Base-by-base conservation (phyloP, 129 eudicot genomes). In the Flaveria linearis region DNA sequence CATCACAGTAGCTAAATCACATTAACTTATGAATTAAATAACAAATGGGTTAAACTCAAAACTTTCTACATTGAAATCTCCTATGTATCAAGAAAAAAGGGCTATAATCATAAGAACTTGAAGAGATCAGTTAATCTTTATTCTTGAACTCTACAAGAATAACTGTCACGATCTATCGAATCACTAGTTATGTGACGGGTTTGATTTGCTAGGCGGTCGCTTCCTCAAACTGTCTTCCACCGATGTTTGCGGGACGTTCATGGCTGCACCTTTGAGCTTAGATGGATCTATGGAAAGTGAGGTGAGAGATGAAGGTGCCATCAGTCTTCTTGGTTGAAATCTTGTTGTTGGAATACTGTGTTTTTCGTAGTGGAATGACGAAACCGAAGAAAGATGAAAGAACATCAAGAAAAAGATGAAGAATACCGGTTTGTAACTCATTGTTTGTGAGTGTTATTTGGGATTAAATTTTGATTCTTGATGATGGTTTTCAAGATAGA, bases 161-260 rank as follows among this genome's bases (percentile, higher is more conserved):
- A 51, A 64, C 61, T 72, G 42, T 51, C 1, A 64, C 68, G 73
- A 73, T 64, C 74, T 73, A 79, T 15, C 3, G 18, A 26, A 68
- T 62, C 41, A 83, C 88, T 84, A 83, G 73, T 91, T 92, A 71
- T 92, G 97, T 6, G 84, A 82, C 20, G 97, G 97, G 83, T 92
- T 92, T 6, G 96, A 85, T 42, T 77, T 33, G 82, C 89, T 92
- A 3, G 86, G 83, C 8, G 97, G 97, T 69, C 57, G 45, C 71
- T 69, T 89, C 81, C 88, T 83, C 65, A 92, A 78, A 74, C 91
- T 86, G 57, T 83, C 83, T 55, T 82, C 88, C 46, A 87, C 70
- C 8, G 89, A 86, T 69, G 77, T 77, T 13, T 83, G 81, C 10
- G 78, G 72, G 30, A 77, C 80, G 33, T 80, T 85, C 84, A 68